phyloP scores from a whole-genome alignment of 1,284 basidiomycete species.

The Stygiomarasmius scandens region DNA sequence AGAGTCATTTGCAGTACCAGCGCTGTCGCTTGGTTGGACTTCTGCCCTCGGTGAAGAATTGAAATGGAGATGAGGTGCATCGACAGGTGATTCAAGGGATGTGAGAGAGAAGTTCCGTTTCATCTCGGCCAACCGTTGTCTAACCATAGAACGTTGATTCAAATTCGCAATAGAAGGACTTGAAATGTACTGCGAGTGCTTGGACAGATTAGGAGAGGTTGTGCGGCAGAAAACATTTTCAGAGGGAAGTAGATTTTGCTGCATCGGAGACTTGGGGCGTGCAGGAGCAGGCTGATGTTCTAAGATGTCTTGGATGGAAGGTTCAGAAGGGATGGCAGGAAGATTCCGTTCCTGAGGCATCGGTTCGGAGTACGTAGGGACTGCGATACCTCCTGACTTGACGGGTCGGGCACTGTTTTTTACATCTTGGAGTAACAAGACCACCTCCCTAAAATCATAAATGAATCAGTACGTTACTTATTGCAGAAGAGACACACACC shows the following conservation, averaged over 20 bases:
- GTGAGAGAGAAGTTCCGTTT: constrained; percentile 16
- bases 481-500: constrained; percentile 42
- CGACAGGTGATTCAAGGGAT: neutral
- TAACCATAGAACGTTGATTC: constrained; percentile 52
- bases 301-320: neutral
- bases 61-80: neutral
- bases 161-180: constrained; percentile 58
- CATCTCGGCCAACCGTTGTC: constrained; percentile 53
- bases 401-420: constrained; percentile 4
- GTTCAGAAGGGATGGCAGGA: constrained; percentile 5
- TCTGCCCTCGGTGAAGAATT: neutral
- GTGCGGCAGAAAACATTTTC: constrained; percentile 17
- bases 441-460: constrained; percentile 52
- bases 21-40: neutral
- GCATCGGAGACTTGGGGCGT: neutral
- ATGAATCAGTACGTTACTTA: constrained; percentile 4
- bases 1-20: neutral
- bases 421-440: constrained; percentile 46
- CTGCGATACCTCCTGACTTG: neutral
- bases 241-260: neutral
- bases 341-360: constrained; percentile 11
- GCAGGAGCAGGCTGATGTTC: neutral
- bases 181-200: constrained; percentile 25
- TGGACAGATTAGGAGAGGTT: constrained; percentile 13
- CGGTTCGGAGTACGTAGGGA: neutral